phyloP scores from a whole-genome alignment of 768 basidiomycete species.

The Rhodotorula sphaerocarpa region DNA sequence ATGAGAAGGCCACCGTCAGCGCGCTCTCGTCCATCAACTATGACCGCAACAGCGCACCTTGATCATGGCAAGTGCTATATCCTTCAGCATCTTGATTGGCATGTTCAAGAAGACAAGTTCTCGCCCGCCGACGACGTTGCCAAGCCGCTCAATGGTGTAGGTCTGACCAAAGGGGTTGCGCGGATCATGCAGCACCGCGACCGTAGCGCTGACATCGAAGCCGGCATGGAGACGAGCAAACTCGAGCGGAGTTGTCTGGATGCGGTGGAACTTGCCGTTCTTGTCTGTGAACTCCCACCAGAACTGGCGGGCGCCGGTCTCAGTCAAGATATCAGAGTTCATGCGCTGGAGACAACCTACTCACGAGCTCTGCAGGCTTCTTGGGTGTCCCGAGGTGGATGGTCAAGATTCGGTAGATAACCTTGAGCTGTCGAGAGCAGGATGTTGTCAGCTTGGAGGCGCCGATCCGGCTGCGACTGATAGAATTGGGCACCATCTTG shows the following conservation, averaged over 20 bases:
- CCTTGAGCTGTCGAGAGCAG: constrained; percentile 52
- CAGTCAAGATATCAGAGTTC: neutral
- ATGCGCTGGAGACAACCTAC: neutral
- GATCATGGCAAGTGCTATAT: constrained; percentile 48
- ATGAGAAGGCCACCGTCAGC: neutral
- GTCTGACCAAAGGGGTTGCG: constrained; percentile 68
- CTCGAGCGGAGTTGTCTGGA: constrained; percentile 73
- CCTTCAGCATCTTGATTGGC: constrained; percentile 53
- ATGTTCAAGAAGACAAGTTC: constrained; percentile 58
- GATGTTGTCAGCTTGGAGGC: neutral
- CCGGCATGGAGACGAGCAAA: constrained; percentile 56
- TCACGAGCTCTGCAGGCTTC: constrained; percentile 50
- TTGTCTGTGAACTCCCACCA: constrained; percentile 83
- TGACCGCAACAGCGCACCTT: constrained; percentile 32
- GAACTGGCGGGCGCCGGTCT: constrained; percentile 46
- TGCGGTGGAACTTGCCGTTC: constrained; percentile 49
- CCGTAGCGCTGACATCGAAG: constrained; percentile 50
- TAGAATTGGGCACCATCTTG: constrained; percentile 46
- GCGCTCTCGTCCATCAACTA: constrained; percentile 41
- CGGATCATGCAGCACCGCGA: constrained; percentile 92
- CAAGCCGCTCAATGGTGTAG: constrained; percentile 85
- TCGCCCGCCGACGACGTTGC: constrained; percentile 83
- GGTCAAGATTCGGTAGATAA: constrained; percentile 73
- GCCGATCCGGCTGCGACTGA: neutral
- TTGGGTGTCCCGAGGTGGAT: constrained; percentile 64